A percentile compares a stretch with the other conserved stretches of the same genome.
These are phyloP conservation scores for Phytopythium mirpurense DNA, from an alignment of 352 stramenopile genomes.

Conservation along the genomic window DNA sequence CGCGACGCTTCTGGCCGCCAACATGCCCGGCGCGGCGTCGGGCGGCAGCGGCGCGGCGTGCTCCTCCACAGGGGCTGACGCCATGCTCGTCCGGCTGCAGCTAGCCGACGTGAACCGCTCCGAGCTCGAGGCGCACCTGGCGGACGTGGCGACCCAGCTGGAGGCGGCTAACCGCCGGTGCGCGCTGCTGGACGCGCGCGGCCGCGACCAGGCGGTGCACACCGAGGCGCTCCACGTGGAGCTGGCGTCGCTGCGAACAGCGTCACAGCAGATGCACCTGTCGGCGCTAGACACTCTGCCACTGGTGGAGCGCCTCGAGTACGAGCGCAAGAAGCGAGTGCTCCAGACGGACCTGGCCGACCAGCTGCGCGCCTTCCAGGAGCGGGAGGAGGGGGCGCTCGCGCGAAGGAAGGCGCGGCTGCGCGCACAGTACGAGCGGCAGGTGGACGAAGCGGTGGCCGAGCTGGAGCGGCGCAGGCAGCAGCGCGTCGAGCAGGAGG, in stretches of 20 bases:
- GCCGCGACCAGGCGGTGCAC: conserved; percentile 41
- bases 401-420: conserved; percentile 59
- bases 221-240: conserved; percentile 50
- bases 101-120: conserved; percentile 46
- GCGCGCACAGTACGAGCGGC: conserved; percentile 53
- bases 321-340: conserved; percentile 71
- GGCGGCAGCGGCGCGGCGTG: conserved; percentile 7
- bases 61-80: conserved; percentile 11
- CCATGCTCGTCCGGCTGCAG: conserved; percentile 61
- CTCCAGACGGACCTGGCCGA: conserved; percentile 51
- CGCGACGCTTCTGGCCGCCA: conserved; percentile 23
- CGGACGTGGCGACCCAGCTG: conserved; percentile 40
- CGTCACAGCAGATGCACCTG: conserved; percentile 42
- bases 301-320: conserved; percentile 48
- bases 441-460: conserved; percentile 54
- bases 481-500: conserved; percentile 56
- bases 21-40: conserved; percentile 16
- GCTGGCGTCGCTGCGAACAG: conserved; percentile 39
- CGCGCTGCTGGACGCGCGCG: conserved; percentile 33
- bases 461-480: conserved; percentile 57
- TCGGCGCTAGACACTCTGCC: conserved; percentile 47
- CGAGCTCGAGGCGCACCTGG: conserved; percentile 46
- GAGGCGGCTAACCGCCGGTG: conserved; percentile 36
- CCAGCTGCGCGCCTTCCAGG: conserved; percentile 64
- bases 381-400: conserved; percentile 64